These are phyloP conservation scores for Francoa sonchifolia DNA, from an alignment of 441 rosid species.

Conservation along the genomic window DNA sequence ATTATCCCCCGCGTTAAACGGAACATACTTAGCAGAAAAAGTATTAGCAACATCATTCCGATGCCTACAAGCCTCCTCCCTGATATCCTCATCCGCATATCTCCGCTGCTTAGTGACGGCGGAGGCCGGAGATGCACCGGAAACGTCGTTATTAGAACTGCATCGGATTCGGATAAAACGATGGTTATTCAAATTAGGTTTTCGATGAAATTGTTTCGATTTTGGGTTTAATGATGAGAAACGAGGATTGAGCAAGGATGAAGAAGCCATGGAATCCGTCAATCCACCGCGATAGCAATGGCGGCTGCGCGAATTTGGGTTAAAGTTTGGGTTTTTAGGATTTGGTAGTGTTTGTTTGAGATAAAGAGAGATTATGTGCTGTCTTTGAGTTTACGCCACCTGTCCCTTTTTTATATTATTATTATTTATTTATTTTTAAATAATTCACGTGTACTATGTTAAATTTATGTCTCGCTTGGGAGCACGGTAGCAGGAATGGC, in stretches of 20 bases:
- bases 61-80: conserved; percentile 49
- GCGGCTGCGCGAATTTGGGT: too few relatives aligned
- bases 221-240: conserved; percentile 5
- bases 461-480: too few relatives aligned
- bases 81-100: conserved; percentile 35
- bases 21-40: conserved; percentile 50
- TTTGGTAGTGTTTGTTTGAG: neutral
- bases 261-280: conserved; percentile 34
- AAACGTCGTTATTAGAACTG: too few relatives aligned
- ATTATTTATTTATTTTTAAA: too few relatives aligned
- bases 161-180: too few relatives aligned
- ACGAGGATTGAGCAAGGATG: conserved; percentile 22
- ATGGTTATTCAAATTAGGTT: conserved; percentile 15
- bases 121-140: conserved; percentile 11
- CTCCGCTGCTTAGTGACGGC: conserved; percentile 25
- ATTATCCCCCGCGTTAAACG: conserved; percentile 32
- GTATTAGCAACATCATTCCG: conserved; percentile 24
- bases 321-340: neutral
- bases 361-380: too few relatives aligned
- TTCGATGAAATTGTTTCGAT: conserved; percentile 4
- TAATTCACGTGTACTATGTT: too few relatives aligned
- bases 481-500: too few relatives aligned
- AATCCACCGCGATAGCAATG: too few relatives aligned
- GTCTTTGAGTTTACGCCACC: too few relatives aligned
- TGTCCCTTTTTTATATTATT: too few relatives aligned